Evolutionary conservation across 2,329 filamentous ascomycete species (phyloP).

Genomic region (Sporothrix euskadiensis): DNA sequence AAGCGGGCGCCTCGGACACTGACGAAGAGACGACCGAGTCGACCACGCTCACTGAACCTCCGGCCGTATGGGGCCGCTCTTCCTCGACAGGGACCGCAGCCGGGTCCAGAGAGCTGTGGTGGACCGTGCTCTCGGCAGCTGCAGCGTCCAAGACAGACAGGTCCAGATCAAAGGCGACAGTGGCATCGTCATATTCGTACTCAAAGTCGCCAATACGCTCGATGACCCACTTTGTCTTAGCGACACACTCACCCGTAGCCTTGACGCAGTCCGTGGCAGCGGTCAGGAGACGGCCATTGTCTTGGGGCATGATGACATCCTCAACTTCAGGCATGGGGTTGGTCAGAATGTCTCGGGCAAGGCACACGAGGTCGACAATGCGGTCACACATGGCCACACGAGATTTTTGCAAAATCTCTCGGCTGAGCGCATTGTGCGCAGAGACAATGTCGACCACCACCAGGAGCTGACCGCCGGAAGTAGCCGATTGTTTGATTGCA

Average conservation of each 20-base stretch:
- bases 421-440: conserved; percentile 70
- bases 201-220: conserved; percentile 91
- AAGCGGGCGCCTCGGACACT: conserved; percentile 33
- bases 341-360: conserved; percentile 76
- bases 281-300: conserved; percentile 71
- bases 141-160: conserved; percentile 54
- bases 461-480: conserved; percentile 76
- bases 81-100: conserved; percentile 37
- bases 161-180: conserved; percentile 55
- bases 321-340: conserved; percentile 69
- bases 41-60: conserved; percentile 41
- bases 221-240: conserved; percentile 80
- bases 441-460: conserved; percentile 80
- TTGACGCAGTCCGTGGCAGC: conserved; percentile 87
- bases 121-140: conserved; percentile 41
- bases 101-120: conserved; percentile 31
- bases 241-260: conserved; percentile 86
- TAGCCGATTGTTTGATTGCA: conserved; percentile 80
- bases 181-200: conserved; percentile 66
- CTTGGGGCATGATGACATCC: conserved; percentile 76
- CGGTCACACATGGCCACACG: conserved; percentile 76
- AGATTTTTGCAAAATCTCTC: conserved; percentile 65
- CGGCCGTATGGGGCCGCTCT: conserved; percentile 28
- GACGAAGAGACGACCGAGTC: conserved; percentile 38
- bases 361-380: conserved; percentile 76